Evolutionary conservation across 371 early-diverging fungal genomes (phyloP), one percentile per base, ranked within the genome.

Genomic region (Rhizomucor miehei): DNA sequence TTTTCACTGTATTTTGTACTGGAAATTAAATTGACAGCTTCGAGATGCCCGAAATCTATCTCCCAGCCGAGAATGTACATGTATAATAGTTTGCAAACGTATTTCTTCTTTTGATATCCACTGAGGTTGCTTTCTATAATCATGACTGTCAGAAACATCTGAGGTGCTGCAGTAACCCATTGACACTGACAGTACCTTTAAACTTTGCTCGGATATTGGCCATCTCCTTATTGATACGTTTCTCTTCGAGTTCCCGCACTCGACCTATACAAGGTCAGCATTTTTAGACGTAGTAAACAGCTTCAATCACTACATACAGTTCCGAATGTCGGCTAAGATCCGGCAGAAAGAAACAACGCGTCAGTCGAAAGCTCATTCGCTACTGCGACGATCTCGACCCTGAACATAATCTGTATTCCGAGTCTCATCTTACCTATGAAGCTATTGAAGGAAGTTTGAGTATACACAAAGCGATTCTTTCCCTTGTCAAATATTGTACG

Each of bases 21-120:
- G 14, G 87, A 84, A 53, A 97, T 86, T 49, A 98, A 78, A 54
- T 93, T 89, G 54, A 97, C 92, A 19, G 97, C 95, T 67, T 98
- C 98, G 62, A 90, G 78, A 67, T 97, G 95, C 23, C 99, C 99
- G 77, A 98, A 94, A 63, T 98, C 95, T 43, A 98, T 88, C 17
- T 95, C 94, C 89, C 93, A 98, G 23, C 99, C 99, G 50, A 96
- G 89, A 63, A 98, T 91, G 62, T 94, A 95, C 92, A 98, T 97
- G 81, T 97, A 98, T 48, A 98, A 65, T 24, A 98, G 79, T 69
- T 98, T 98, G 79, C 94, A 94, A 38, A 98, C 94, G 63, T 98
- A 98, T 63, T 98, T 98, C 70, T 96, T 97, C 80, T 94, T 93
- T 66, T 98, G 93, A 74, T 98, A 98, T 19, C 99, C 98, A 66